Evolutionary conservation across 495 filamentous ascomycete genomes (phyloP).

Genomic region (Acidiella bohemica): DNA sequence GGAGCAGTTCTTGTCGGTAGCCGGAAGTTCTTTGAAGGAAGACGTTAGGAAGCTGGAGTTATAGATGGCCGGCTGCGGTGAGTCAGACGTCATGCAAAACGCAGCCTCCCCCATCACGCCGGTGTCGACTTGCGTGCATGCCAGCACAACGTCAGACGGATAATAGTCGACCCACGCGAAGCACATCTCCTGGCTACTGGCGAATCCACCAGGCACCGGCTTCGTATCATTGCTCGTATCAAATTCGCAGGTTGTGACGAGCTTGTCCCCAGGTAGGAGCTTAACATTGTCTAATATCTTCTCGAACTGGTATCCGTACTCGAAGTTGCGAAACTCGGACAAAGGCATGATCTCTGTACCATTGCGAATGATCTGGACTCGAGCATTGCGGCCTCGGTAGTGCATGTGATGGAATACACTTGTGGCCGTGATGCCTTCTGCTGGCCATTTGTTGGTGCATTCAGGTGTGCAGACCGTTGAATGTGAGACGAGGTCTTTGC

Average conservation of each 20-base stretch:
- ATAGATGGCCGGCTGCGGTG: too few relatives aligned
- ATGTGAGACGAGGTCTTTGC: not conserved
- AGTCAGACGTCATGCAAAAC: too few relatives aligned
- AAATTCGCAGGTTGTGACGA: slow-evolving; percentile 9
- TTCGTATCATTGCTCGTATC: slow-evolving; percentile 3
- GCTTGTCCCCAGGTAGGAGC: slow-evolving; percentile 5
- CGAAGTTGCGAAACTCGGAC: slow-evolving; percentile 6
- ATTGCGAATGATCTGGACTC: slow-evolving; percentile 8
- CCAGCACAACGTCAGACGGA: slow-evolving; percentile 4
- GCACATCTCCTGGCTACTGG: slow-evolving; percentile 5
- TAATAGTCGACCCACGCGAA: slow-evolving; percentile 12
- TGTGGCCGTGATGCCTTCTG: slow-evolving; percentile 7
- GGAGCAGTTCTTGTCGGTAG: too few relatives aligned
- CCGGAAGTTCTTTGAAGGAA: too few relatives aligned
- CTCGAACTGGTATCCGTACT: slow-evolving; percentile 9
- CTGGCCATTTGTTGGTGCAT: slow-evolving; percentile 5
- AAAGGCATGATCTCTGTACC: slow-evolving; percentile 4
- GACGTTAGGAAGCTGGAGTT: too few relatives aligned
- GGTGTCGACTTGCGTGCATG: slow-evolving; percentile 10
- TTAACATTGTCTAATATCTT: slow-evolving; percentile 1
- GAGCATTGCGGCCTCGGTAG: slow-evolving; percentile 4
- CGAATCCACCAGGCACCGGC: slow-evolving; percentile 4
- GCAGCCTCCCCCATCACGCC: too few relatives aligned
- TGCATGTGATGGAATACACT: slow-evolving; percentile 9
- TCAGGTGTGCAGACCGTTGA: slow-evolving; percentile 10